These are phyloP conservation scores for Tetraselmis chui DNA, from an alignment of 139 green algal genomes.

Conservation along the genomic window DNA sequence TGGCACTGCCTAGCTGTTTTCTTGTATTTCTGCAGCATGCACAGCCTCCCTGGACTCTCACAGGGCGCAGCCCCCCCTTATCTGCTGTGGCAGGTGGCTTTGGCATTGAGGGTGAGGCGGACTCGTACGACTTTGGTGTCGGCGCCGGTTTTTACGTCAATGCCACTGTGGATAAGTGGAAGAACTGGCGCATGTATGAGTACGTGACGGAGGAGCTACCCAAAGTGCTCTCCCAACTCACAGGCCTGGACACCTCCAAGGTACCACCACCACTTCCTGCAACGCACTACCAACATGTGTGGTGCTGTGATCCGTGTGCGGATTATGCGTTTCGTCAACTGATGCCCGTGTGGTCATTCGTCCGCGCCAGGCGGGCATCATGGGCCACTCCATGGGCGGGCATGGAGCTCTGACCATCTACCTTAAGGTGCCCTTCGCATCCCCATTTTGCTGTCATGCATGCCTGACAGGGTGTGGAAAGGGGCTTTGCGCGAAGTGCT, in stretches of 20 bases:
- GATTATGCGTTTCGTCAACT: too few species aligned
- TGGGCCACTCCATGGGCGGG: conserved; percentile 86
- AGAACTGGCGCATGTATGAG: conserved; percentile 90
- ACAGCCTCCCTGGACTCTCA: too few species aligned
- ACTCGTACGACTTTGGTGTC: conserved; percentile 72
- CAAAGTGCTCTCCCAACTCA: background rate
- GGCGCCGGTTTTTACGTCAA: conserved; percentile 82
- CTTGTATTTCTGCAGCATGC: too few species aligned
- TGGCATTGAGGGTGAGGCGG: conserved; percentile 69
- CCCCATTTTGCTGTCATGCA: too few species aligned
- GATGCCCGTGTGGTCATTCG: too few species aligned
- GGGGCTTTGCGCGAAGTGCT: too few species aligned
- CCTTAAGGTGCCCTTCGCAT: conserved; percentile 52
- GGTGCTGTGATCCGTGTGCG: too few species aligned
- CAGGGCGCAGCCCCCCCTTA: too few species aligned
- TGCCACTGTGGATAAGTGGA: conserved; percentile 70
- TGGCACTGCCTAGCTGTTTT: too few species aligned
- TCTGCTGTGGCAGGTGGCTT: conserved; percentile 50
- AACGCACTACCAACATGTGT: too few species aligned
- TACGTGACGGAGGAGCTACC: conserved; percentile 56
- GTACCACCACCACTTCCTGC: too few species aligned
- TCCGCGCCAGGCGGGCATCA: conserved; percentile 38
- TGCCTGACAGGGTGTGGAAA: too few species aligned
- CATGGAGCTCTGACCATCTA: conserved; percentile 82
- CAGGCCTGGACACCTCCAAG: background rate